Percentiles rank a stretch among this genome's conserved stretches.
Evolutionary conservation across 768 basidiomycete genomes (phyloP).

Genomic region (Boletus pseudopeckii): DNA sequence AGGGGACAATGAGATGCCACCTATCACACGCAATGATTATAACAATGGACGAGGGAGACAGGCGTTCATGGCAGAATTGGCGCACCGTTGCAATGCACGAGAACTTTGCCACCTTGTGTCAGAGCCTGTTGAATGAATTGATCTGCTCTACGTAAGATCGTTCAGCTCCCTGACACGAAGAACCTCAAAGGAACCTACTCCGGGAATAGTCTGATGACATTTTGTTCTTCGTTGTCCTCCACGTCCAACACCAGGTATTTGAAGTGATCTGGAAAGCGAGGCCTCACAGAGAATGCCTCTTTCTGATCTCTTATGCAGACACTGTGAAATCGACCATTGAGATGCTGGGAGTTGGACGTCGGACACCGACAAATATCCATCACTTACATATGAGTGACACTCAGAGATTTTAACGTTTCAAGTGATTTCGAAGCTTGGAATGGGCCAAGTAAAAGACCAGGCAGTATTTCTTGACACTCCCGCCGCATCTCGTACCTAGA

Average conservation of each 20-base stretch:
- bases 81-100: constrained; percentile 88
- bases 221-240: constrained; percentile 92
- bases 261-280: constrained; percentile 80
- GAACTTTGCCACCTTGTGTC: constrained; percentile 62
- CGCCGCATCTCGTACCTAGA: constrained; percentile 89
- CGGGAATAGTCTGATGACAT: constrained; percentile 89
- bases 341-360: not conserved
- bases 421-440: constrained; percentile 86
- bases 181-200: constrained; percentile 41
- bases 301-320: constrained; percentile 87
- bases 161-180: not conserved
- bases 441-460: constrained; percentile 79
- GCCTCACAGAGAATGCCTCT: constrained; percentile 85
- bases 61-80: not conserved
- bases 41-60: not conserved
- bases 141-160: constrained; percentile 53
- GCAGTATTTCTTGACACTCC: constrained; percentile 90
- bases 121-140: constrained; percentile 67
- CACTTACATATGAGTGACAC: constrained; percentile 78
- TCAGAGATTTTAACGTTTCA: constrained; percentile 57
- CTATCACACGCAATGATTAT: constrained; percentile 34
- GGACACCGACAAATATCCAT: not conserved
- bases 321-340: constrained; percentile 36
- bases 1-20: constrained; percentile 84
- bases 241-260: constrained; percentile 80